These are phyloP conservation scores for Paramyrothecium sp. DNA, from an alignment of 2,329 filamentous ascomycete species.

Conservation along the genomic window DNA sequence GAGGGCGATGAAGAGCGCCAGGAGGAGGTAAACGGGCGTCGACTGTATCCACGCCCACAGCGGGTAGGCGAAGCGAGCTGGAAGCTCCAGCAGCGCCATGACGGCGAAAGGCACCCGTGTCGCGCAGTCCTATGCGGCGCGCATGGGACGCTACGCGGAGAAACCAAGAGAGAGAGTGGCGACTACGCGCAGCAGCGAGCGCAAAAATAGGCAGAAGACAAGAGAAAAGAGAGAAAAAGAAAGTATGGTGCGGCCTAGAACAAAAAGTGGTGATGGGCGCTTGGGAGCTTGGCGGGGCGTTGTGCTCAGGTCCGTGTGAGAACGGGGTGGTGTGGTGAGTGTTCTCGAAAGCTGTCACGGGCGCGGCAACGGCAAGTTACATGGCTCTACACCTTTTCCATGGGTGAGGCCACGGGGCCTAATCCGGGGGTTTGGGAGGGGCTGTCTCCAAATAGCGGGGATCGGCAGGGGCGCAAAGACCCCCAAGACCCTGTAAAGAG, in stretches of 20 bases:
- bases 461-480: neutral
- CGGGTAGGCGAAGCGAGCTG: constrained; percentile 31
- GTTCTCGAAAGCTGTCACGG: too few relatives aligned
- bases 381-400: neutral
- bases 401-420: neutral
- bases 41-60: constrained; percentile 34
- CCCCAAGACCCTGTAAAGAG: neutral
- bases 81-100: constrained; percentile 23
- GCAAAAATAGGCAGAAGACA: neutral
- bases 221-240: neutral
- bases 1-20: constrained; percentile 32
- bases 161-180: neutral
- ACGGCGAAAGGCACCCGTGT: constrained; percentile 2
- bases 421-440: neutral
- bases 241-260: neutral
- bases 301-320: too few relatives aligned
- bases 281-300: too few relatives aligned
- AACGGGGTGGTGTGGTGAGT: too few relatives aligned
- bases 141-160: too few relatives aligned
- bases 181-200: neutral
- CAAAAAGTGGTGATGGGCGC: too few relatives aligned
- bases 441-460: neutral
- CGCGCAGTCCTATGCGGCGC: too few relatives aligned
- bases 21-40: constrained; percentile 36
- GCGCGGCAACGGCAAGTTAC: too few relatives aligned